phyloP scores from a whole-genome alignment of 169 alveolate species.

The Plasmodium falciparum region DNA sequence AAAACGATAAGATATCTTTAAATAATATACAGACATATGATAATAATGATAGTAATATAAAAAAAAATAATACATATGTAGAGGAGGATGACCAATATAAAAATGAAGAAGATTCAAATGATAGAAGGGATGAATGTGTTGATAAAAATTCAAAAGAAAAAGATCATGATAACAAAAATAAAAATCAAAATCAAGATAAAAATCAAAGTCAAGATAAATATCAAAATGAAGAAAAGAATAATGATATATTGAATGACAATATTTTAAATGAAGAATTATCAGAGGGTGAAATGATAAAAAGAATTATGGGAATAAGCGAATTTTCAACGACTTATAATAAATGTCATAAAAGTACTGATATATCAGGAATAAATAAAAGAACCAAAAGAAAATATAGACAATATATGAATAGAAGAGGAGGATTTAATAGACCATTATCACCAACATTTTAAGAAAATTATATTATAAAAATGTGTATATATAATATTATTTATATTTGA shows the following conservation, averaged over 20 bases:
- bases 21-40: background rate
- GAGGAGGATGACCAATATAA: background rate
- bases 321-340: conserved; percentile 87
- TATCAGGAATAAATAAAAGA: conserved; percentile 88
- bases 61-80: background rate
- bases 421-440: conserved; percentile 93
- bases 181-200: too few species aligned
- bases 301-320: conserved; percentile 88
- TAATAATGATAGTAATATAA: background rate
- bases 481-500: too few species aligned
- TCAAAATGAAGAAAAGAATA: background rate
- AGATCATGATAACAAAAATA: conserved; percentile 15
- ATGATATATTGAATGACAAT: conserved; percentile 9
- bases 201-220: conserved; percentile 2
- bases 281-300: conserved; percentile 83
- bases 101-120: background rate
- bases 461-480: too few species aligned
- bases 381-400: conserved; percentile 93
- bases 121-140: background rate
- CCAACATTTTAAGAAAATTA: conserved; percentile 82
- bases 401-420: conserved; percentile 95
- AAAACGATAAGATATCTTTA: background rate
- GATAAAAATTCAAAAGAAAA: background rate
- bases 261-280: conserved; percentile 61
- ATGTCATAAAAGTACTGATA: conserved; percentile 87